Conservation (phyloP, 2,329 filamentous ascomycete genomes). For the Cercospora nicotianae region DNA sequence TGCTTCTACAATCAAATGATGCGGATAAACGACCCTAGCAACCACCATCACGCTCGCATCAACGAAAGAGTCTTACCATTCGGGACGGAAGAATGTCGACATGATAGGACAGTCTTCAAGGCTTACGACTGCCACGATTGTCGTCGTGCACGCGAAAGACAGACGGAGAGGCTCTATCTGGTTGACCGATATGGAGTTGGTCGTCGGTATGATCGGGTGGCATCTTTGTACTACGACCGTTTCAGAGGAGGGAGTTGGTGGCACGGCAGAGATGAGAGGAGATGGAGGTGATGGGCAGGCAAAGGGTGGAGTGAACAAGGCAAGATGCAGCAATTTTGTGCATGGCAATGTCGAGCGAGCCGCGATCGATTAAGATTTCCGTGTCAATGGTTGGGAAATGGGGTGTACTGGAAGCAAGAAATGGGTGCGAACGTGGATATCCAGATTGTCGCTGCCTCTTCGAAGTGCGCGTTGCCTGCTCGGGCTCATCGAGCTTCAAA, state of each 20-base stretch:
- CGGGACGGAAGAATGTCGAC: conserved; percentile 21
- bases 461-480: not conserved
- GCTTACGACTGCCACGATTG: conserved; percentile 18
- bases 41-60: conserved; percentile 6
- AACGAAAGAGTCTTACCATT: conserved; percentile 23
- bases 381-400: not conserved
- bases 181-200: conserved; percentile 11
- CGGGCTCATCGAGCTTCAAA: not conserved
- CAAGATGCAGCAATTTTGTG: not conserved
- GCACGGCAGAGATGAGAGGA: conserved; percentile 10
- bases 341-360: not conserved
- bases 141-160: conserved; percentile 14
- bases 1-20: conserved; percentile 29
- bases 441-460: not conserved
- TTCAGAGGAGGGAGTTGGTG: conserved; percentile 20
- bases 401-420: not conserved
- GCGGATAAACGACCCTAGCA: conserved; percentile 24
- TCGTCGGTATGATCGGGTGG: not conserved
- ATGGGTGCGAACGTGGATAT: not conserved
- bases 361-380: not conserved
- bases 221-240: conserved; percentile 12
- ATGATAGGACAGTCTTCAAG: conserved; percentile 18
- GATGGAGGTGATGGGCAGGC: conserved; percentile 6
- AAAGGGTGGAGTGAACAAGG: not conserved
- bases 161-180: conserved; percentile 9